These are phyloP conservation scores for Graphiopsis chlorocephala DNA, from an alignment of 2,329 filamentous ascomycete species.

Conservation along the genomic window DNA sequence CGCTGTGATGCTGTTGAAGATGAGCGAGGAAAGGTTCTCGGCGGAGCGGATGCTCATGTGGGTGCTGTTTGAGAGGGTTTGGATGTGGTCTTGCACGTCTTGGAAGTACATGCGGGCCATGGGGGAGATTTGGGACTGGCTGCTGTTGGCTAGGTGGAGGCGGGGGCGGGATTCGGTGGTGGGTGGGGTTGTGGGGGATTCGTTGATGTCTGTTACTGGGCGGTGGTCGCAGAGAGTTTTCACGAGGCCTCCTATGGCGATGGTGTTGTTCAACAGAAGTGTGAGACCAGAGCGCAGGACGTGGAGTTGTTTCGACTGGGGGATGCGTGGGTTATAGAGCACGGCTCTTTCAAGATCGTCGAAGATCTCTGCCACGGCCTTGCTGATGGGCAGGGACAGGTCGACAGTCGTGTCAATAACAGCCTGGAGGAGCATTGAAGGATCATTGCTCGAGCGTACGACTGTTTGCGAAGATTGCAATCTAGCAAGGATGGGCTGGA, in stretches of 20 bases:
- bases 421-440: conserved; percentile 82
- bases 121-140: conserved; percentile 61
- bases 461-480: conserved; percentile 75
- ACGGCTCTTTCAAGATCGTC: conserved; percentile 84
- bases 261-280: conserved; percentile 76
- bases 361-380: conserved; percentile 83
- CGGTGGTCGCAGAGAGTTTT: conserved; percentile 82
- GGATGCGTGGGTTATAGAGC: conserved; percentile 72
- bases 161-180: background rate
- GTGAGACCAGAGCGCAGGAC: conserved; percentile 77
- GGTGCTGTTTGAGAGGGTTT: conserved; percentile 75
- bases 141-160: conserved; percentile 29
- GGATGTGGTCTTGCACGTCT: conserved; percentile 84
- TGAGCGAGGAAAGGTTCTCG: conserved; percentile 79
- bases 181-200: background rate
- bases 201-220: conserved; percentile 36
- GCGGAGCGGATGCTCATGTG: conserved; percentile 73
- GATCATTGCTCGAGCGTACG: conserved; percentile 78
- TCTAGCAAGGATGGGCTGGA: conserved; percentile 64
- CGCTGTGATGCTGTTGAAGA: conserved; percentile 89
- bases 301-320: conserved; percentile 67
- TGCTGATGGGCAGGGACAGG: conserved; percentile 77
- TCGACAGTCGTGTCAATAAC: conserved; percentile 91
- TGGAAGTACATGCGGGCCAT: conserved; percentile 82
- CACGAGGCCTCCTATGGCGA: conserved; percentile 76